Percentiles rank a stretch among this genome's conserved stretches.
phyloP scores from a whole-genome alignment of 23 red algal species.

The Gracilaria vermiculophylla region DNA sequence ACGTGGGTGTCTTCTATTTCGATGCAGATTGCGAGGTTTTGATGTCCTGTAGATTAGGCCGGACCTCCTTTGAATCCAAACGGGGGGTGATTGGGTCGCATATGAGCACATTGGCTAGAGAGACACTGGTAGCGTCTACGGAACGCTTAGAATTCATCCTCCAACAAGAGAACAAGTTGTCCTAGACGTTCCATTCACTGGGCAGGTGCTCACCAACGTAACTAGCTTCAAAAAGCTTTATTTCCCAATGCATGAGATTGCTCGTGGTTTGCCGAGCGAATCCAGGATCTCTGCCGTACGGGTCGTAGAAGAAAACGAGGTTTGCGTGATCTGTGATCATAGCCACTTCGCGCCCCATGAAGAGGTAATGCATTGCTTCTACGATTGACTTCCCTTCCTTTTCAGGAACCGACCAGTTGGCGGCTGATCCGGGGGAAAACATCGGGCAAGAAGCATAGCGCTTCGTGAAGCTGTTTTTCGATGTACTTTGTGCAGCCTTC shows the following conservation, averaged over 20 bases:
- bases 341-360: not conserved
- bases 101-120: not conserved
- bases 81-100: not conserved
- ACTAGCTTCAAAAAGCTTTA: not conserved
- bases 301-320: constrained; percentile 26
- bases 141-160: not conserved
- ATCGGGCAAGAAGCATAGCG: not conserved
- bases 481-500: not conserved
- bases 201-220: not conserved
- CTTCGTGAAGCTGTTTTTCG: not conserved
- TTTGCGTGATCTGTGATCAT: constrained; percentile 40
- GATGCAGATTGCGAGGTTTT: no score
- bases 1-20: no score
- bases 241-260: constrained; percentile 26
- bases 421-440: constrained; percentile 7
- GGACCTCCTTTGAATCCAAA: no score
- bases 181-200: not conserved
- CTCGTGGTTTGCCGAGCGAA: not conserved
- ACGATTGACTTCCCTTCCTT: constrained; percentile 39
- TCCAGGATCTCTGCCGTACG: not conserved
- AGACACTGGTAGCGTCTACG: not conserved
- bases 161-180: constrained; percentile 10
- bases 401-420: constrained; percentile 5
- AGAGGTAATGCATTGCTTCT: constrained; percentile 13
- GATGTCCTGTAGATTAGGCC: no score